phyloP scores from a whole-genome alignment of 2,329 filamentous ascomycete species.

The Pleoardoris graminearum region DNA sequence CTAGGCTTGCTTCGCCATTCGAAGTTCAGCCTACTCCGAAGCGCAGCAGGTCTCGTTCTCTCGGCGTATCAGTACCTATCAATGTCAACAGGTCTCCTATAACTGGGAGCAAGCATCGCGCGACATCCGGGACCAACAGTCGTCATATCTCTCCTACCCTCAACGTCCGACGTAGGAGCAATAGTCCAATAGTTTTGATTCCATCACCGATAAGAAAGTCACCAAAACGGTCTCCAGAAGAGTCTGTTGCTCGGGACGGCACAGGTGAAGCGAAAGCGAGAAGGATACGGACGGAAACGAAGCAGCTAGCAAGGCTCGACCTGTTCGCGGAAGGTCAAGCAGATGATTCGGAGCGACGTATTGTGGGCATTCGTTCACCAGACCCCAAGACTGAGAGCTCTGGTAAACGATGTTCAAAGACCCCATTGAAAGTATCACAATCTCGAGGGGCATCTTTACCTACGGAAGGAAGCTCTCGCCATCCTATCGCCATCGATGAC shows the following conservation, averaged over 20 bases:
- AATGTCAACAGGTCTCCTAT: not conserved
- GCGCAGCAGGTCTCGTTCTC: not conserved
- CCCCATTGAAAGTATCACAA: not conserved
- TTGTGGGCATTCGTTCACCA: not conserved
- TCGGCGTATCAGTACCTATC: not conserved
- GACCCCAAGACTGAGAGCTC: not conserved
- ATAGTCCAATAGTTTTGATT: slow-evolving; percentile 1
- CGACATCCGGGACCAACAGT: not conserved
- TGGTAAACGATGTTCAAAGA: not conserved
- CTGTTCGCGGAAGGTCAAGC: not conserved
- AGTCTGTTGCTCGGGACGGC: not conserved
- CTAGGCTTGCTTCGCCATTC: slow-evolving; percentile 20
- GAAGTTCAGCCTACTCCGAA: not conserved
- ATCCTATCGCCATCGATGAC: slow-evolving; percentile 33
- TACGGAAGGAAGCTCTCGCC: slow-evolving; percentile 18
- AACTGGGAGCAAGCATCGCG: not conserved
- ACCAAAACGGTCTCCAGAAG: not conserved
- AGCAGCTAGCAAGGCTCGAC: not conserved
- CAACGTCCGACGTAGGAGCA: not conserved
- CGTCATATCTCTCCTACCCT: not conserved
- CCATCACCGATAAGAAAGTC: not conserved
- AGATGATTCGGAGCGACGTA: not conserved
- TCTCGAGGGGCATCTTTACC: not conserved
- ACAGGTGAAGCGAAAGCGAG: not conserved
- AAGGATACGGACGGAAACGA: not conserved